Percentiles rank a stretch among this genome's conserved stretches.
These are phyloP conservation scores for Boletus tomentosulus DNA, from an alignment of 768 basidiomycete genomes.

Conservation along the genomic window DNA sequence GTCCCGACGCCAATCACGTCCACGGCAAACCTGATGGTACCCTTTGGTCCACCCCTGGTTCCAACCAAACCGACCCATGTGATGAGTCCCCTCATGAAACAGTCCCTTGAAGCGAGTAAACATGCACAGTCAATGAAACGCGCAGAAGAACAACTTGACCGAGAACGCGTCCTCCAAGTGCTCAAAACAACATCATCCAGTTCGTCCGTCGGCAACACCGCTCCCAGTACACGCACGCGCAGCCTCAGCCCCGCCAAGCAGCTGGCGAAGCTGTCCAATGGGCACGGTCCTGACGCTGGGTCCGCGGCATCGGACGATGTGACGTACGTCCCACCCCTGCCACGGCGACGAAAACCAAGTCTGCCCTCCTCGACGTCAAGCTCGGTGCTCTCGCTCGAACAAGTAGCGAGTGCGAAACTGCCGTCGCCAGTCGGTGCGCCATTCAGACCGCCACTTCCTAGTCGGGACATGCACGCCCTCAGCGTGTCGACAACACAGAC, in stretches of 20 bases:
- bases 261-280: neutral
- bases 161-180: constrained; percentile 66
- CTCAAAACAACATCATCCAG: constrained; percentile 55
- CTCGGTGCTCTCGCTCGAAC: constrained; percentile 37
- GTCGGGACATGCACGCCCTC: constrained; percentile 12
- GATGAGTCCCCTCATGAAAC: constrained; percentile 64
- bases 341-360: constrained; percentile 35
- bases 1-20: constrained; percentile 1
- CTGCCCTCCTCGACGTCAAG: constrained; percentile 32
- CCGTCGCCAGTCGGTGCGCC: constrained; percentile 7
- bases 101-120: constrained; percentile 70
- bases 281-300: neutral
- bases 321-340: constrained; percentile 30
- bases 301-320: constrained; percentile 20
- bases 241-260: constrained; percentile 31
- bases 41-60: constrained; percentile 17
- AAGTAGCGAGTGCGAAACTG: constrained; percentile 39
- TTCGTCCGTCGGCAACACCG: constrained; percentile 11
- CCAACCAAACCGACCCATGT: constrained; percentile 39
- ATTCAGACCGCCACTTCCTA: constrained; percentile 24
- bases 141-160: constrained; percentile 63
- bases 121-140: constrained; percentile 66
- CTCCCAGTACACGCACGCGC: constrained; percentile 17
- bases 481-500: constrained; percentile 3
- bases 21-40: neutral